Evolutionary conservation across 2,329 filamentous ascomycete genomes (phyloP).

Genomic region (Neonectria coccinea): DNA sequence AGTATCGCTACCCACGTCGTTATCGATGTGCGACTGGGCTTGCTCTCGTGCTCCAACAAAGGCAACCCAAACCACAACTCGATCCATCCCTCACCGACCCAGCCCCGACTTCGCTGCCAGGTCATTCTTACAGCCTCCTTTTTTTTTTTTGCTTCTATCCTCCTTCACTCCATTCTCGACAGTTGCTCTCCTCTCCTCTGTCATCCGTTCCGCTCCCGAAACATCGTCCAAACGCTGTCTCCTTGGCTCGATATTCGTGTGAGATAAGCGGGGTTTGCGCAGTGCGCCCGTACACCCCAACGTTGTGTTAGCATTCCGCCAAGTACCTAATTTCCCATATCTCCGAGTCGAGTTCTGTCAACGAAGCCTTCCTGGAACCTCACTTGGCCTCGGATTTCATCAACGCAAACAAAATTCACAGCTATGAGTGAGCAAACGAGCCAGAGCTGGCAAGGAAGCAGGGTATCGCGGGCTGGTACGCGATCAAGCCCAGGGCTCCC

Average conservation of each 20-base stretch:
- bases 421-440: conserved; percentile 46
- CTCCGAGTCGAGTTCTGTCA: conserved; percentile 11
- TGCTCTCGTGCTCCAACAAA: conserved; percentile 46
- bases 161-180: conserved; percentile 22
- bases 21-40: conserved; percentile 36
- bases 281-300: conserved; percentile 29
- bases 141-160: conserved; percentile 31
- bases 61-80: conserved; percentile 31
- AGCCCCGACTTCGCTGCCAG: conserved; percentile 43
- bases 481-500: conserved; percentile 49
- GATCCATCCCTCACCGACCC: conserved; percentile 35
- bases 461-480: conserved; percentile 42
- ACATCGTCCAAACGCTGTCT: conserved; percentile 28
- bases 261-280: conserved; percentile 41
- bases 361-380: conserved; percentile 6
- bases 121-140: conserved; percentile 30
- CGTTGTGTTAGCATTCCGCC: conserved; percentile 29
- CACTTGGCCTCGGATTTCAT: conserved; percentile 12
- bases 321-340: conserved; percentile 9
- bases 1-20: conserved; percentile 38
- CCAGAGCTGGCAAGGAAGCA: conserved; percentile 44
- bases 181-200: conserved; percentile 1
- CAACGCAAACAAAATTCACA: conserved; percentile 17
- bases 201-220: conserved; percentile 23
- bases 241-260: conserved; percentile 17